Evolutionary conservation across 73 alveolate genomes (phyloP).

Genomic region (Paramecium sexaurelia): DNA sequence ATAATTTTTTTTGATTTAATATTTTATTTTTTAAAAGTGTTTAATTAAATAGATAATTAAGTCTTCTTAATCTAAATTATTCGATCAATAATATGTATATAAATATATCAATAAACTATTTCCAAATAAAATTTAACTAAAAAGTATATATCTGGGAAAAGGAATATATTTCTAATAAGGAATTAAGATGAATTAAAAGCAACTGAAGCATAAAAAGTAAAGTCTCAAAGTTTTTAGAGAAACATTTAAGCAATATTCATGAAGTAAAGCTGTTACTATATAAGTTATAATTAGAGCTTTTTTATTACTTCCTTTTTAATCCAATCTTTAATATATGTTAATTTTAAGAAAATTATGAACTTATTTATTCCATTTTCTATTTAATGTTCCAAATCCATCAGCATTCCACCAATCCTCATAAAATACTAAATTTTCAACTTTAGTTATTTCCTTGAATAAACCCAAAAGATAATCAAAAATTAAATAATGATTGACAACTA

Average conservation of each 20-base stretch:
- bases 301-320: not conserved
- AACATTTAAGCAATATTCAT: not conserved
- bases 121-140: not conserved
- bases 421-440: not conserved
- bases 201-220: not conserved
- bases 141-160: not conserved
- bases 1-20: not conserved
- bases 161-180: not conserved
- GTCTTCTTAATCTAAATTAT: no score
- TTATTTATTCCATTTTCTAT: slow-evolving; percentile 6
- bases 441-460: not conserved
- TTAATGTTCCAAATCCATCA: not conserved
- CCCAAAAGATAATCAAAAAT: not conserved
- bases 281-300: not conserved
- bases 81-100: not conserved
- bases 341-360: not conserved
- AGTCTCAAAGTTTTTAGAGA: not conserved
- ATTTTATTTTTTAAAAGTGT: no score
- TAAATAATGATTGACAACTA: not conserved
- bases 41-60: no score
- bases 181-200: not conserved
- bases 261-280: not conserved
- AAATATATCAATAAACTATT: not conserved
- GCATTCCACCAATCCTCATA: slow-evolving; percentile 46
- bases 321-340: not conserved